Conservation (phyloP, 2,329 filamentous ascomycete species). For the Dendrostoma leiphaemia region DNA sequence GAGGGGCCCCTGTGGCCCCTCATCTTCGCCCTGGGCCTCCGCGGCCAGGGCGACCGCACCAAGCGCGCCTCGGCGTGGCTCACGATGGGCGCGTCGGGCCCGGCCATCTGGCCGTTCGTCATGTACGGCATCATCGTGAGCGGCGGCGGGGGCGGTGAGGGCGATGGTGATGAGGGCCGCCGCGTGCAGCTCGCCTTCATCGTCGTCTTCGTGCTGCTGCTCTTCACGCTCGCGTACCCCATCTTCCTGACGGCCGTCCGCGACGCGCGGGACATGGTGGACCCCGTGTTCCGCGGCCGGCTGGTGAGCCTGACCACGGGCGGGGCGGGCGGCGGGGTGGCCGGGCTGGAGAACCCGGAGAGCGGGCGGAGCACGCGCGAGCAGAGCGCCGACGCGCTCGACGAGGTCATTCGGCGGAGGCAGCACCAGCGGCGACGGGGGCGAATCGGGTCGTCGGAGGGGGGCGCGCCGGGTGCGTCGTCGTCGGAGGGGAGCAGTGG, state of each 20-base stretch:
- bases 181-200: constrained; percentile 63
- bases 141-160: constrained; percentile 26
- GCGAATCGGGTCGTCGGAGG: not conserved
- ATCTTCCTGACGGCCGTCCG: constrained; percentile 45
- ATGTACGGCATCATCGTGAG: constrained; percentile 61
- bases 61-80: constrained; percentile 77
- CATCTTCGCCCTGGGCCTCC: constrained; percentile 75
- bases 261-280: constrained; percentile 42
- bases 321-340: constrained; percentile 2
- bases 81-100: constrained; percentile 72
- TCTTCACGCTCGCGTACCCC: constrained; percentile 46
- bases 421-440: not conserved
- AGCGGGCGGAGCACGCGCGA: constrained; percentile 2
- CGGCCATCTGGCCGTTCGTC: constrained; percentile 72
- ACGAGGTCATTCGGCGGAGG: constrained; percentile 1
- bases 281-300: constrained; percentile 22
- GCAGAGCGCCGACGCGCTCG: not conserved
- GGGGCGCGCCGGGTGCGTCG: not conserved
- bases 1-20: constrained; percentile 82
- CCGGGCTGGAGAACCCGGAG: not conserved
- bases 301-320: not conserved
- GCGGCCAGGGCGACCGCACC: constrained; percentile 75
- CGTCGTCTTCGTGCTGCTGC: constrained; percentile 56
- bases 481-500: not conserved
- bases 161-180: constrained; percentile 42